These are phyloP conservation scores for Verticillium klebahnii DNA, from an alignment of 2,329 filamentous ascomycete genomes.

Conservation along the genomic window DNA sequence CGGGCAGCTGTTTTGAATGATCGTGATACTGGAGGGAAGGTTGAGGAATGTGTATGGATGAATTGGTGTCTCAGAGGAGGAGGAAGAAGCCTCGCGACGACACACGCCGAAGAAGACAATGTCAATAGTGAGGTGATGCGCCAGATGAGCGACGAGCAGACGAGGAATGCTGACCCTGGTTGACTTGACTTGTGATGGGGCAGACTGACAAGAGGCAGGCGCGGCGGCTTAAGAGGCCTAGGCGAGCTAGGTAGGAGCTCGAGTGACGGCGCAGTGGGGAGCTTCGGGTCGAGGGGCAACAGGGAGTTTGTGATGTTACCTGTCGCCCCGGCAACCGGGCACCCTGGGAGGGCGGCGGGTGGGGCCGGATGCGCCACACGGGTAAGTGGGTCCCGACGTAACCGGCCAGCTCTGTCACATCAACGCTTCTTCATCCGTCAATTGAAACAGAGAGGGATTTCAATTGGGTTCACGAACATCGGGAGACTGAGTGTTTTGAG, in stretches of 20 bases:
- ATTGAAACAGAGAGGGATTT: too few relatives aligned
- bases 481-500: too few relatives aligned
- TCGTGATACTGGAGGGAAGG: not conserved
- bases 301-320: not conserved
- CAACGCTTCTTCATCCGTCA: not conserved
- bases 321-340: conserved; percentile 2
- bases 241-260: not conserved
- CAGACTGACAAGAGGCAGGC: not conserved
- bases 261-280: not conserved
- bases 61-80: conserved; percentile 18
- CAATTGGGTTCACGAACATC: too few relatives aligned
- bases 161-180: not conserved
- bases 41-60: conserved; percentile 12
- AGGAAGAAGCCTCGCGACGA: not conserved
- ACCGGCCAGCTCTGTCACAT: not conserved
- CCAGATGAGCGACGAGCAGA: not conserved
- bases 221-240: not conserved
- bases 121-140: not conserved
- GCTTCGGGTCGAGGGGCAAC: conserved; percentile 1
- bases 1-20: conserved; percentile 9
- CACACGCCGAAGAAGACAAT: not conserved
- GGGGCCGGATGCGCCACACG: not conserved
- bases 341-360: not conserved
- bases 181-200: not conserved
- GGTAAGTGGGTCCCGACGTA: not conserved